A percentile compares a stretch with the other conserved stretches of the same genome.
These are phyloP conservation scores for Oryza longistaminata DNA, from an alignment of 176 grass and related monocot species.

Conservation along the genomic window DNA sequence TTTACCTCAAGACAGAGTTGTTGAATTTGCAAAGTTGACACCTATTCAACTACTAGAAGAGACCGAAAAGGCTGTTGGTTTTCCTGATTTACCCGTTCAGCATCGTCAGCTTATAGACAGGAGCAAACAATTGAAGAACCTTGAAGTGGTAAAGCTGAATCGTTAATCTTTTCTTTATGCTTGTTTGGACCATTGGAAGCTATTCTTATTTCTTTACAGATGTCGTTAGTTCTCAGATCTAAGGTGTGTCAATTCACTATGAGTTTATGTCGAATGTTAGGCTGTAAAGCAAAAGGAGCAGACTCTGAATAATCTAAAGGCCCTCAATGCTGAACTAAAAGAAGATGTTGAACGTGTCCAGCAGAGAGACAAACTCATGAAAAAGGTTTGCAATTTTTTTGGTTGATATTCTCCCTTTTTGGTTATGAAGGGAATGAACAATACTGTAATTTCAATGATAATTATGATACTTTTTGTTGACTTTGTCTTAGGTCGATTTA, in stretches of 20 bases:
- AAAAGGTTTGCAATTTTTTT: neutral
- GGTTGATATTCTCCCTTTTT: neutral
- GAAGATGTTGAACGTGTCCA: conserved; percentile 81
- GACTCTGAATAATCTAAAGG: conserved; percentile 76
- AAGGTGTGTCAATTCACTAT: neutral
- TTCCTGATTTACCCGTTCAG: conserved; percentile 78
- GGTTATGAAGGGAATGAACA: neutral
- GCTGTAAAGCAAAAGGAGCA: conserved; percentile 72
- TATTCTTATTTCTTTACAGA: conserved; percentile 26
- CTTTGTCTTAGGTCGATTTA: neutral
- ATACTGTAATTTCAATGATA: neutral
- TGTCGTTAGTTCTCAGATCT: neutral
- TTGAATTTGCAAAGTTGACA: conserved; percentile 90
- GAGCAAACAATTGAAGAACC: conserved; percentile 63
- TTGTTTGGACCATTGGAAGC: conserved; percentile 12
- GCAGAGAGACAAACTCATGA: conserved; percentile 63
- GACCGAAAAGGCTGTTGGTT: conserved; percentile 92
- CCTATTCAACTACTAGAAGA: conserved; percentile 89
- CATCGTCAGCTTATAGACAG: conserved; percentile 68
- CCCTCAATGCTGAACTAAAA: conserved; percentile 80
- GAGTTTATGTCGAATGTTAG: conserved; percentile 39
- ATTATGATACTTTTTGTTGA: neutral
- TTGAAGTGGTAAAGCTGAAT: conserved; percentile 67
- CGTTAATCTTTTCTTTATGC: neutral
- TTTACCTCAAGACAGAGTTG: conserved; percentile 88